These are phyloP conservation scores for Pseudocercospora pini-densiflorae DNA, from an alignment of 2,329 filamentous ascomycete genomes.

Conservation along the genomic window DNA sequence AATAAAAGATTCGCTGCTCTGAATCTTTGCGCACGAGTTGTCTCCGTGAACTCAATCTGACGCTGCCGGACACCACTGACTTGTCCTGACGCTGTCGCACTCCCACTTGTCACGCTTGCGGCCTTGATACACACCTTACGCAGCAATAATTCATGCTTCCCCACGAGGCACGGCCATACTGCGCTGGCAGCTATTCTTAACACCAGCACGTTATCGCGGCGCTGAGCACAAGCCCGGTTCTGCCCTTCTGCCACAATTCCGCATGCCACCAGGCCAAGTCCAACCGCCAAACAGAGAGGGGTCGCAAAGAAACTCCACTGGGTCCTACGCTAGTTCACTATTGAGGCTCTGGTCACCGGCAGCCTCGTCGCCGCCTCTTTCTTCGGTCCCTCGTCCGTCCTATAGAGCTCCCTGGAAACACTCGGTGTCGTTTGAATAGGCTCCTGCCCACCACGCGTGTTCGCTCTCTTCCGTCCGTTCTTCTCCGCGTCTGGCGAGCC, in stretches of 20 bases:
- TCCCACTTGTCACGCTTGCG: neutral
- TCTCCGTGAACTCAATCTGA: conserved; percentile 1
- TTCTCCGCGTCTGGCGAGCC: conserved; percentile 20
- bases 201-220: conserved; percentile 3
- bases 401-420: neutral
- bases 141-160: no score
- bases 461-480: conserved; percentile 13
- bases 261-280: neutral
- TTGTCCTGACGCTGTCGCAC: conserved; percentile 4
- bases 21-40: neutral
- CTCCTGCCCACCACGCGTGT: conserved; percentile 12
- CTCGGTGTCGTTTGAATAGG: conserved; percentile 20
- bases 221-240: neutral
- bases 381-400: neutral
- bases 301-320: conserved; percentile 17
- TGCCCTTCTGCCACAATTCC: conserved; percentile 3
- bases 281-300: conserved; percentile 13
- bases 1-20: conserved; percentile 6
- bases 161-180: neutral
- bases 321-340: conserved; percentile 16
- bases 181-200: conserved; percentile 1
- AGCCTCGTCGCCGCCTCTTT: conserved; percentile 16
- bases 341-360: conserved; percentile 16
- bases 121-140: neutral
- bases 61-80: conserved; percentile 7